Evolutionary conservation across 2,329 filamentous ascomycete genomes (phyloP).

Genomic region (Colletotrichum chlorophyti): DNA sequence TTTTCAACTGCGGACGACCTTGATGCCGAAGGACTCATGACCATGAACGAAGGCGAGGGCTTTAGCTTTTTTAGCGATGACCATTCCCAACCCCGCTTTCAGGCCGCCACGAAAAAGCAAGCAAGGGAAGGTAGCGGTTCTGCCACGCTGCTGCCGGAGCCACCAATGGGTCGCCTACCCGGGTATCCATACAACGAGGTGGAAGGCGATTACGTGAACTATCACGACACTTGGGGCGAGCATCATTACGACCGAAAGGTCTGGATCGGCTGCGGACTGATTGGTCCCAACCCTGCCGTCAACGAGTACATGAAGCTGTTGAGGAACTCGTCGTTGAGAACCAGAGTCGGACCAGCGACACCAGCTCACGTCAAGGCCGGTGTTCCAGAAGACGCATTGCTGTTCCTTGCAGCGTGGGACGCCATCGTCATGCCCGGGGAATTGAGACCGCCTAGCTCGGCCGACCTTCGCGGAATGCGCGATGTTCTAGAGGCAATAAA

Average conservation of each 20-base stretch:
- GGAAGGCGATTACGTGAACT: conserved; percentile 36
- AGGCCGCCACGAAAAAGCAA: conserved; percentile 15
- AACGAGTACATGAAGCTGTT: conserved; percentile 56
- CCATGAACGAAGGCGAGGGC: conserved; percentile 39
- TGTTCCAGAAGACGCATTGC: conserved; percentile 49
- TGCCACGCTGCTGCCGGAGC: conserved; percentile 18
- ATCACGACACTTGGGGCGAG: conserved; percentile 36
- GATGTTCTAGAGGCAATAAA: conserved; percentile 52
- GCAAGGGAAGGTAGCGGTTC: conserved; percentile 4
- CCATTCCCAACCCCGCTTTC: not conserved
- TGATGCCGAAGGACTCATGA: conserved; percentile 51
- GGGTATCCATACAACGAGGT: conserved; percentile 35
- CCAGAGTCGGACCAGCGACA: conserved; percentile 51
- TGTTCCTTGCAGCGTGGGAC: conserved; percentile 62
- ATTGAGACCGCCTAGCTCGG: conserved; percentile 36
- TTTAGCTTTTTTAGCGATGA: conserved; percentile 55
- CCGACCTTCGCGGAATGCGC: conserved; percentile 45
- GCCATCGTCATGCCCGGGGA: conserved; percentile 48
- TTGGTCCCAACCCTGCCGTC: conserved; percentile 44
- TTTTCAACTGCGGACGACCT: conserved; percentile 41
- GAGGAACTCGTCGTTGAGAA: conserved; percentile 41
- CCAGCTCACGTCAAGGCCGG: conserved; percentile 58
- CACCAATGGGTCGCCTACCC: conserved; percentile 32
- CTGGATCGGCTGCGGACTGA: conserved; percentile 53
- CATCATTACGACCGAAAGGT: conserved; percentile 42